phyloP scores from a whole-genome alignment of 2,329 filamentous ascomycete species.

The Colletotrichum siamense region DNA sequence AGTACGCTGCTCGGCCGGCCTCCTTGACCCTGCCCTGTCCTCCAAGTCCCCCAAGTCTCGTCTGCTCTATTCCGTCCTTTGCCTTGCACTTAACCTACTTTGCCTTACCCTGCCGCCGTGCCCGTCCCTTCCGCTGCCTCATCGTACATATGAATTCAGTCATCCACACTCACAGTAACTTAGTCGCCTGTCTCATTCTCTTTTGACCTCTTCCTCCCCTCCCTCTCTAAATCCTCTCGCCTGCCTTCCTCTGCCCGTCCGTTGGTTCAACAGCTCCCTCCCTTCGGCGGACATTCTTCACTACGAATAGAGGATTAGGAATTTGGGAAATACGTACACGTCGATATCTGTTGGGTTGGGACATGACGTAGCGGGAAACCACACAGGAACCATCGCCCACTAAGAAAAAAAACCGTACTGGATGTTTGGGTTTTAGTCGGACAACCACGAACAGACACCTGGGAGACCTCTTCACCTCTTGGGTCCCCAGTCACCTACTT shows the following conservation, averaged over 20 bases:
- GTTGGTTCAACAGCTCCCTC: background rate
- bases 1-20: background rate
- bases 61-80: slow-evolving; percentile 7
- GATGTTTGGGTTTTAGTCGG: slow-evolving; percentile 15
- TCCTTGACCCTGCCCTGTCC: slow-evolving; percentile 12
- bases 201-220: slow-evolving; percentile 13
- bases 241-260: background rate
- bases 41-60: background rate
- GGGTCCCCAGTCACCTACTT: background rate
- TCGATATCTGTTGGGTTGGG: background rate
- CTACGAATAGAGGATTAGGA: background rate
- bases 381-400: background rate
- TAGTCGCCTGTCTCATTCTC: slow-evolving; percentile 6
- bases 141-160: slow-evolving; percentile 22
- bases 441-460: background rate
- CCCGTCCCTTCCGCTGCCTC: slow-evolving; percentile 7
- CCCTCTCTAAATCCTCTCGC: background rate
- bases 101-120: slow-evolving; percentile 4
- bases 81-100: slow-evolving; percentile 21
- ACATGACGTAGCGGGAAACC: slow-evolving; percentile 8
- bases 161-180: slow-evolving; percentile 18
- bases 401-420: background rate
- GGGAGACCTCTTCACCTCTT: slow-evolving; percentile 1
- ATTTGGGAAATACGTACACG: background rate
- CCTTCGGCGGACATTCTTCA: background rate